These are phyloP conservation scores for Botrytis porri DNA, from an alignment of 2,329 filamentous ascomycete genomes.

Conservation along the genomic window DNA sequence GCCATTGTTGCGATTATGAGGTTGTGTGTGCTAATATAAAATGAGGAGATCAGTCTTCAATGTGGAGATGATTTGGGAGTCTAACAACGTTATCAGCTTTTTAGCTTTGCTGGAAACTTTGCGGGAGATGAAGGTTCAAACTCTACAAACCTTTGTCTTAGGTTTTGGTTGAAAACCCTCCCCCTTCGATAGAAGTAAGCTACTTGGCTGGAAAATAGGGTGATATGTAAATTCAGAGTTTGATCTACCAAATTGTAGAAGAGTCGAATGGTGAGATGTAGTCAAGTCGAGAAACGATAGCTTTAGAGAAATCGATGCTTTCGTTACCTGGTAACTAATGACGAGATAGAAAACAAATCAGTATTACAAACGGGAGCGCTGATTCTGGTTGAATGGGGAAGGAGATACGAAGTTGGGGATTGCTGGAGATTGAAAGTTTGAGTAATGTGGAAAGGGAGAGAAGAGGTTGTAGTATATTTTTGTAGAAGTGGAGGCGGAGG, in stretches of 20 bases:
- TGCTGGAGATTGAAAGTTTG: background rate
- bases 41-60: background rate
- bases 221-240: no score
- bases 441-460: background rate
- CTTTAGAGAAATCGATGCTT: background rate
- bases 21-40: background rate
- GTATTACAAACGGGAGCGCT: background rate
- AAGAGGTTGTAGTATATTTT: background rate
- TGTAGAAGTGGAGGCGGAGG: background rate
- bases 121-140: background rate
- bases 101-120: background rate
- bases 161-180: background rate
- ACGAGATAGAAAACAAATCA: background rate
- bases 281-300: background rate
- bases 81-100: background rate
- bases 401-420: background rate
- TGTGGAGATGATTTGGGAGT: background rate
- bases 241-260: background rate
- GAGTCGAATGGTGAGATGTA: background rate
- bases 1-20: background rate
- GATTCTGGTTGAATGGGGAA: background rate
- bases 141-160: background rate
- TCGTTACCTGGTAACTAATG: background rate
- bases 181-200: background rate
- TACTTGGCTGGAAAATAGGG: background rate